Base-by-base conservation (phyloP, 2,329 filamentous ascomycete species). In the Phoma sp. region DNA sequence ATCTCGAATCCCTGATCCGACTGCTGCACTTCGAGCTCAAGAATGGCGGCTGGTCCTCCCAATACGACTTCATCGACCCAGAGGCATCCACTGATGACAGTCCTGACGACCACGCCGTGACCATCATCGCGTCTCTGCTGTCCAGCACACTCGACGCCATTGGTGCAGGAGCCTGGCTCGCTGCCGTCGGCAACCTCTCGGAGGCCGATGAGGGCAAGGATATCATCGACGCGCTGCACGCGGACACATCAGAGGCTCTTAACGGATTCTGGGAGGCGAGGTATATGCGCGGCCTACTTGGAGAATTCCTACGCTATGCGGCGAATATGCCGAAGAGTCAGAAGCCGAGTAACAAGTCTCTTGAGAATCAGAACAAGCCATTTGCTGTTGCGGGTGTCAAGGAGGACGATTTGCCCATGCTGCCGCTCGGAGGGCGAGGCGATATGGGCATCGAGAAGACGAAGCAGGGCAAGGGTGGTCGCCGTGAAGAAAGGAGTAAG, bases 111-210 rank as follows among this genome's bases (percentile, higher is more conserved):
- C 84, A 85, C 42, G 85, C 87, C 45, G 88, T 93, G 60, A 81
- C 84, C 14, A 83, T 91, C 33, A 88, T 93, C 57, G 85, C 88
- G 14, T 86, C 88, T 60, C 79, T 93, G 4, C 81, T 93, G 25
- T 86, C 86, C 59, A 86, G 87, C 65, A 90, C 89, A 56, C 81
- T 93, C 36, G 90, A 93, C 73, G 87, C 90, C 0, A 83, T 93
- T 14, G 90, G 89, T 2, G 82, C 87, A 9, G 85, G 86, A 47
- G 90, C 90, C 17, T 93, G 90, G 89, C 80, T 93, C 37, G 62
- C 70, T 2, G 53, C 61, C 5, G 61, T 69, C 5, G 61, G 62
- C 26, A 86, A 85, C 85, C 60, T 81, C 38, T 75, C 84, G 66
- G 76, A 77, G 37, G 77, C 80, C 29, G 75, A 80, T 10, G 83